Conservation (phyloP, 1,284 basidiomycete species). For the Heterobasidion irregulare region DNA sequence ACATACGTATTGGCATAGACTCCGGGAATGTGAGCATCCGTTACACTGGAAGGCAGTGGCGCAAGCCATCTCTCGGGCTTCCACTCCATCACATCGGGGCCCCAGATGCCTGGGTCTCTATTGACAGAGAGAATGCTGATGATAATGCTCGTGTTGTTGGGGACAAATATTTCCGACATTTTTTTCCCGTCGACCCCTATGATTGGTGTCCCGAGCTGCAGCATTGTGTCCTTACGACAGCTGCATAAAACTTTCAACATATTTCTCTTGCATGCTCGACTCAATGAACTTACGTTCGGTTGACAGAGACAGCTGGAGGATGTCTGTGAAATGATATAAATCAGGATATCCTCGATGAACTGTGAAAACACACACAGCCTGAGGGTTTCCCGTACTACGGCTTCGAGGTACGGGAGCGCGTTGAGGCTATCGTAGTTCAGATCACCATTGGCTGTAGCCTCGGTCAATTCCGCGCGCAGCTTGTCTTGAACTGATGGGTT, state of each 20-base stretch:
- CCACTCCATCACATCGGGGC: slow-evolving; percentile 1
- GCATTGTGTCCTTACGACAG: neutral
- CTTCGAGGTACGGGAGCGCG: slow-evolving; percentile 4
- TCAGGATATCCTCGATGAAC: too few species aligned
- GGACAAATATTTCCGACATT: neutral
- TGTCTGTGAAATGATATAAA: slow-evolving; percentile 1
- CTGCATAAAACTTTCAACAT: neutral
- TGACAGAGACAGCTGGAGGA: neutral
- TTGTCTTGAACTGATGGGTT: slow-evolving; percentile 12
- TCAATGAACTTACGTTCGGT: neutral
- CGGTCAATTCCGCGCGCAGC: slow-evolving; percentile 17
- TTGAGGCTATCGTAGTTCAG: neutral
- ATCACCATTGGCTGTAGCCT: slow-evolving; percentile 8
- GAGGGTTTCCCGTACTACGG: slow-evolving; percentile 23
- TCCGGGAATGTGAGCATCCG: slow-evolving; percentile 1
- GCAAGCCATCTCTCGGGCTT: slow-evolving; percentile 3
- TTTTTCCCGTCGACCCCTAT: neutral
- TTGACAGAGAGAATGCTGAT: neutral
- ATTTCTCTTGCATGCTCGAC: neutral
- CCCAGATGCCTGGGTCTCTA: slow-evolving; percentile 1
- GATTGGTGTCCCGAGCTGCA: neutral
- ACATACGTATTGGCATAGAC: slow-evolving; percentile 3
- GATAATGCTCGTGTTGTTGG: neutral
- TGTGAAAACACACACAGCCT: slow-evolving; percentile 8
- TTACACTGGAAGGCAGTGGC: slow-evolving; percentile 1